A percentile compares a stretch with the other conserved stretches of the same genome.
Conservation (phyloP, 768 basidiomycete genomes). For the Xerocomellus chrysenteron region DNA sequence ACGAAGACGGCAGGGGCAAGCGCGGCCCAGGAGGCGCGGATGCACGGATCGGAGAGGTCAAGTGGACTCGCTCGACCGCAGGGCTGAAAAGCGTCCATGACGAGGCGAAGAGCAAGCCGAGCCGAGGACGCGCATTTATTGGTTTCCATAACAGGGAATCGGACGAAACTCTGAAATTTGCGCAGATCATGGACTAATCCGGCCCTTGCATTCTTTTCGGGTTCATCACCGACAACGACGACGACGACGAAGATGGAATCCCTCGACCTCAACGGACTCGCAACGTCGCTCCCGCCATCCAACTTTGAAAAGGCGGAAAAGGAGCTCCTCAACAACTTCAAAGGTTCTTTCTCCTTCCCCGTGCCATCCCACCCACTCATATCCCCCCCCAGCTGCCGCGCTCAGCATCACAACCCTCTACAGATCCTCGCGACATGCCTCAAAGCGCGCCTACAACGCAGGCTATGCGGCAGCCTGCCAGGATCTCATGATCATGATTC, state of each 20-base stretch:
- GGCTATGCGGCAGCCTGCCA: conserved; percentile 80
- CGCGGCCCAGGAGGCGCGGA: conserved; percentile 53
- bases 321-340: conserved; percentile 78
- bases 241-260: conserved; percentile 55
- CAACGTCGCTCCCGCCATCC: conserved; percentile 66
- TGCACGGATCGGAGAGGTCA: conserved; percentile 47
- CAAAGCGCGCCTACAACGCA: conserved; percentile 77
- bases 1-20: conserved; percentile 49
- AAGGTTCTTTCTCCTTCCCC: conserved; percentile 45
- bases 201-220: not conserved
- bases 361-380: conserved; percentile 16
- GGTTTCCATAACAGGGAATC: not conserved
- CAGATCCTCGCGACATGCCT: conserved; percentile 71
- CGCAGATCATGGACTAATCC: conserved; percentile 3
- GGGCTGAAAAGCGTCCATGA: conserved; percentile 10
- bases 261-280: conserved; percentile 77
- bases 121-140: too few species aligned
- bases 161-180: conserved; percentile 1
- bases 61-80: conserved; percentile 18
- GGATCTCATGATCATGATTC: conserved; percentile 78
- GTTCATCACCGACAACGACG: conserved; percentile 5
- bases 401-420: conserved; percentile 84
- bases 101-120: not conserved
- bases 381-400: conserved; percentile 60
- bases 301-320: conserved; percentile 77